Percentiles rank a stretch among this genome's conserved stretches.
Evolutionary conservation across 1,284 basidiomycete genomes (phyloP).

Genomic region (Leccinum fuscescens): DNA sequence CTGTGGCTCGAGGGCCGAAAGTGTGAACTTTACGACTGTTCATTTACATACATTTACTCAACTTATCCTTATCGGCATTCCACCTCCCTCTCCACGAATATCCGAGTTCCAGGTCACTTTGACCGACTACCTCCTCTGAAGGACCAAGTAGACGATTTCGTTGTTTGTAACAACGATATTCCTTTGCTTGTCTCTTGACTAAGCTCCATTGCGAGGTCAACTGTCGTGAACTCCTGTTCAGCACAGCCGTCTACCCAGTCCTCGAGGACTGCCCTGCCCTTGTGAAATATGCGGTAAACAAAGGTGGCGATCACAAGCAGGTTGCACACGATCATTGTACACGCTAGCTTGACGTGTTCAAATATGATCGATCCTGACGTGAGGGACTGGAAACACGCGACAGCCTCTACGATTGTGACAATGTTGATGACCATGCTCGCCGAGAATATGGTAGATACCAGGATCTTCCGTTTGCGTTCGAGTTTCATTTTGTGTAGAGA

Average conservation of each 20-base stretch:
- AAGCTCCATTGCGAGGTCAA: constrained; percentile 8
- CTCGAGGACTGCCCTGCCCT: constrained; percentile 1
- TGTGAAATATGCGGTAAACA: constrained; percentile 20
- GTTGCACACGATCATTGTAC: constrained; percentile 30
- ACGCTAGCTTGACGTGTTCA: constrained; percentile 27
- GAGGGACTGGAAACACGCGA: neutral
- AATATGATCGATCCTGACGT: constrained; percentile 20
- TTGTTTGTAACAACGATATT: neutral
- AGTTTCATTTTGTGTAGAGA: constrained; percentile 16
- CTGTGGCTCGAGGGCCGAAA: neutral
- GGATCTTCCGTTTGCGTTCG: constrained; percentile 9
- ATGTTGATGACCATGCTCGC: constrained; percentile 25
- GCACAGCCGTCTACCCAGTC: neutral
- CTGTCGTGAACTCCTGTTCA: constrained; percentile 11
- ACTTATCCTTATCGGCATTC: neutral
- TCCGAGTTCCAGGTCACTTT: neutral
- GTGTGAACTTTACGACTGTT: neutral
- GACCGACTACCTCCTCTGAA: neutral
- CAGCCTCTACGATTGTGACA: constrained; percentile 18
- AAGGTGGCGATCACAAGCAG: constrained; percentile 29
- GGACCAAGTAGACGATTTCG: constrained; percentile 12
- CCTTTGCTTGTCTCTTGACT: constrained; percentile 7
- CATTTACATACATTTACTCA: neutral
- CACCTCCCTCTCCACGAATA: neutral
- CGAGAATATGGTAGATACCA: constrained; percentile 21